These are phyloP conservation scores for Fraxinus sp. DNA, from an alignment of 305 asterid species.

Conservation along the genomic window DNA sequence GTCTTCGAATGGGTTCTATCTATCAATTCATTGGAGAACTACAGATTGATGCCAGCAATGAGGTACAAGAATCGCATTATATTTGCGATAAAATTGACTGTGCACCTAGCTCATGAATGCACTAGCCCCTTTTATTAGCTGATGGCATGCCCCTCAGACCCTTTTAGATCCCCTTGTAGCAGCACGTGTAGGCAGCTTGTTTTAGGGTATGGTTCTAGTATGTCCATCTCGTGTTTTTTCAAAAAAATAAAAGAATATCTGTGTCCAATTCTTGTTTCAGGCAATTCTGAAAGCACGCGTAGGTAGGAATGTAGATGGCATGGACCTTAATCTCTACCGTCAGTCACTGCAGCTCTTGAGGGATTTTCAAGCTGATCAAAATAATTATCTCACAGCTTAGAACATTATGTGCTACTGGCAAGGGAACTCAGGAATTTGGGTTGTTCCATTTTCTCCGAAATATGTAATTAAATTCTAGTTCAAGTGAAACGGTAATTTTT, in stretches of 20 bases:
- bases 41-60: conserved; percentile 48
- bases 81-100: not conserved
- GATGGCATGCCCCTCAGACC: not conserved
- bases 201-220: not conserved
- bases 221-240: not conserved
- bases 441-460: not conserved
- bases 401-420: not conserved
- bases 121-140: not conserved
- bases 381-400: conserved; percentile 31
- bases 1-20: conserved; percentile 62
- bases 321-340: conserved; percentile 79
- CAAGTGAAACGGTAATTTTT: not conserved
- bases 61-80: conserved; percentile 43
- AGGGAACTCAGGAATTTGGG: not conserved
- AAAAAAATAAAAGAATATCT: not conserved
- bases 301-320: conserved; percentile 88
- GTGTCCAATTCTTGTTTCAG: conserved; percentile 38
- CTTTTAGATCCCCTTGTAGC: not conserved
- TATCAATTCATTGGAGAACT: conserved; percentile 95
- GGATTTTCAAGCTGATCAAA: conserved; percentile 65
- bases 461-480: not conserved
- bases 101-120: not conserved
- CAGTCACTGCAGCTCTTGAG: conserved; percentile 70
- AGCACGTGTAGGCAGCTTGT: not conserved
- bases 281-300: conserved; percentile 79